phyloP scores from a whole-genome alignment of 2,329 filamentous ascomycete species.

The Talaromyces pinophilus region DNA sequence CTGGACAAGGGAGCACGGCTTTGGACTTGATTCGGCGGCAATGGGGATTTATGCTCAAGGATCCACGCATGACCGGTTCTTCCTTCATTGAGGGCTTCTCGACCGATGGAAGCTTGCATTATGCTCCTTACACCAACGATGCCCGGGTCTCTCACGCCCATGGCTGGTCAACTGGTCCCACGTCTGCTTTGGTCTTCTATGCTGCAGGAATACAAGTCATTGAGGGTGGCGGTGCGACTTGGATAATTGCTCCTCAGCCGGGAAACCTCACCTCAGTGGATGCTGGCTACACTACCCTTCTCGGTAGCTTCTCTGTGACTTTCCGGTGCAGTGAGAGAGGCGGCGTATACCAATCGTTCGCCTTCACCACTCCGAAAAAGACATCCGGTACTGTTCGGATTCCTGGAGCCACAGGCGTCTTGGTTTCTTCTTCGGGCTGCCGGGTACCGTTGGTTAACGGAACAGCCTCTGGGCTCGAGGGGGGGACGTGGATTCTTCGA shows the following conservation, averaged over 20 bases:
- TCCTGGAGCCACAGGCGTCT: not conserved
- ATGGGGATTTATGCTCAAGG: slow-evolving; percentile 54
- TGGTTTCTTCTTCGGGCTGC: not conserved
- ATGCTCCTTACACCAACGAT: slow-evolving; percentile 53
- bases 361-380: not conserved
- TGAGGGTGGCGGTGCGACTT: not conserved
- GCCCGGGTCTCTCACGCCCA: slow-evolving; percentile 53
- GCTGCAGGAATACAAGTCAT: slow-evolving; percentile 43
- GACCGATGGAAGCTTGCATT: slow-evolving; percentile 50
- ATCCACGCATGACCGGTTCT: slow-evolving; percentile 55
- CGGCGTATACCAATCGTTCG: not conserved
- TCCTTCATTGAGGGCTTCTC: slow-evolving; percentile 57
- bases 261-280: not conserved
- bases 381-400: not conserved
- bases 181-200: slow-evolving; percentile 46
- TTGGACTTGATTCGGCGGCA: slow-evolving; percentile 50
- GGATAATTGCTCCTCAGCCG: not conserved
- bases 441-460: no score
- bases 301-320: not conserved
- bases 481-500: no score
- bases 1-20: slow-evolving; percentile 41
- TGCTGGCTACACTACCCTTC: not conserved
- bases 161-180: slow-evolving; percentile 55
- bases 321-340: not conserved
- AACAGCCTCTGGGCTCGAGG: no score